Conservation (phyloP, 345 rosid genomes). For the Populus simonii region DNA sequence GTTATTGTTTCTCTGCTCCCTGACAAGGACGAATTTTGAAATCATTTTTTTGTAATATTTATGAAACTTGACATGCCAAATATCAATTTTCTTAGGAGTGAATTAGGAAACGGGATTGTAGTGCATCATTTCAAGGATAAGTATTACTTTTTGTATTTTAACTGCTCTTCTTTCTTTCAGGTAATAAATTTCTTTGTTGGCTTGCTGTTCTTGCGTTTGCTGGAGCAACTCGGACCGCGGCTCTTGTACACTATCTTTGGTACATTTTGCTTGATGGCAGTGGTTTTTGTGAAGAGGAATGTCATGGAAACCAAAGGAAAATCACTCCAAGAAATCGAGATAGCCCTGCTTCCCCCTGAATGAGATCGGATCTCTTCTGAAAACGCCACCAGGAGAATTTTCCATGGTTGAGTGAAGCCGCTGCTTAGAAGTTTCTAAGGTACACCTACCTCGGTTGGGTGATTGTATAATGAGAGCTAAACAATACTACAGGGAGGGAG, state of each 20-base stretch:
- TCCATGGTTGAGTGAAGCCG: background rate
- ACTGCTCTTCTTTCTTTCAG: conserved; percentile 26
- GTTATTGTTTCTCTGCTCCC: background rate
- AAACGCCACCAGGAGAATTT: background rate
- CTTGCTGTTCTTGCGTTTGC: conserved; percentile 75
- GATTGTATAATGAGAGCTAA: too few relatives aligned
- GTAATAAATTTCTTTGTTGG: conserved; percentile 97
- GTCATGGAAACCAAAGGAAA: conserved; percentile 95
- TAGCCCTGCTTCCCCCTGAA: conserved; percentile 70
- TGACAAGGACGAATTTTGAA: too few relatives aligned
- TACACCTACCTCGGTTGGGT: too few relatives aligned
- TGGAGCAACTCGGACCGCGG: conserved; percentile 76
- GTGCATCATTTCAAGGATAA: background rate
- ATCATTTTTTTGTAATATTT: too few relatives aligned
- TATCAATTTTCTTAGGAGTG: background rate
- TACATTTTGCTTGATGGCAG: conserved; percentile 75
- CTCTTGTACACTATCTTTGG: conserved; percentile 76
- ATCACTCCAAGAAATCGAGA: conserved; percentile 96
- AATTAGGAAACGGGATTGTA: background rate
- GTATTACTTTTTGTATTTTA: background rate
- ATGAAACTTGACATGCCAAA: too few relatives aligned
- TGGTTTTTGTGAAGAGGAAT: conserved; percentile 72
- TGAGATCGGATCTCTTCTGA: conserved; percentile 6
- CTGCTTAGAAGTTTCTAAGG: background rate
- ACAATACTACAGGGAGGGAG: too few relatives aligned